Base-by-base conservation (phyloP, 1,284 basidiomycete species). In the Ganoderma resinaceum region DNA sequence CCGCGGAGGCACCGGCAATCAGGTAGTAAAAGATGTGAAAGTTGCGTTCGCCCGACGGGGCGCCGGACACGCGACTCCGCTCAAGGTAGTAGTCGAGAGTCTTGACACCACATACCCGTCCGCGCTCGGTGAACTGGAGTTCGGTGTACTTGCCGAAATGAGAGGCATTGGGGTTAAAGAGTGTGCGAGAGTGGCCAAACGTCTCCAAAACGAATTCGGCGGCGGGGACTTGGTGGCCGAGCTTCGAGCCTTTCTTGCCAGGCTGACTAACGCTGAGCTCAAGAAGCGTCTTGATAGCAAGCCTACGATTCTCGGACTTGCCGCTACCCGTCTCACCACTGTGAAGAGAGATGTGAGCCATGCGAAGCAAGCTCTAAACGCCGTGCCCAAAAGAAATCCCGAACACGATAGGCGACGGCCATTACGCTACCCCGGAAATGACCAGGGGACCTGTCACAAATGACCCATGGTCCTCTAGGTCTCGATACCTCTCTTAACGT, bases 21-120 rank as follows among this genome's bases (percentile, higher is more conserved):
- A 99, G 89, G 80, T 98, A 97, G 80, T 98, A 97, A 81, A 99
- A 98, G 60, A 97, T 94, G 80, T 99, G 96, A 80, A 99, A 99
- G 75, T 97, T 98, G 33, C 96, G 89, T 80, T 98, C 95, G 65
- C 95, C 95, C 0, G 89, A 92, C 3, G 92, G 92, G 0, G 92
- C 89, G 52, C 90, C 89, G 5, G 93, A 87, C 23, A 97, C 94
- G 20, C 95, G 89, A 68, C 91, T 93, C 58, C 94, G 88, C 80
- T 99, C 96, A 67, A 99, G 88, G 82, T 97, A 98, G 83, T 99
- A 99, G 77, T 99, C 96, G 73, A 99, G 91, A 0, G 95, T 97
- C 81, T 99, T 99, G 78, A 96, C 84, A 72, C 98, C 97, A 64
- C 88, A 90, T 0, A 99, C 83, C 14, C 95, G 88, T 8, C 97